Conservation (phyloP, 2,329 filamentous ascomycete species). For the Beauveria asiatica region DNA sequence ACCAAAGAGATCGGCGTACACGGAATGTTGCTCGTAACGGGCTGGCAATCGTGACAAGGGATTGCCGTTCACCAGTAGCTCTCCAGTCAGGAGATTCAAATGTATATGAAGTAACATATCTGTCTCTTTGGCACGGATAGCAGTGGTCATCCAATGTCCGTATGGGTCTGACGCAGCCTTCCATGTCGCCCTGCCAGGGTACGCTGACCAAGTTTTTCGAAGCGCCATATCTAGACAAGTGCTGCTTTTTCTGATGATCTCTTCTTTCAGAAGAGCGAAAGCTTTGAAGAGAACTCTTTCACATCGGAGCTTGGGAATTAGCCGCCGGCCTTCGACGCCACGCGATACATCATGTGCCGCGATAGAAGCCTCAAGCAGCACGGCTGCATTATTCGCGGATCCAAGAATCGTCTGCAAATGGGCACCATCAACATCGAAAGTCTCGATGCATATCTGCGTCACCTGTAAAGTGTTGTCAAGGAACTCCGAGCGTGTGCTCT, state of each 20-base stretch:
- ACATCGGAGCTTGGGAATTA: background rate
- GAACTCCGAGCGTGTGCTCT: background rate
- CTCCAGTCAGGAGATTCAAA: background rate
- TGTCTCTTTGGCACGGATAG: background rate
- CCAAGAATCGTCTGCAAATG: background rate
- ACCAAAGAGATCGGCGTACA: background rate
- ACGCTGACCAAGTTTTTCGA: background rate
- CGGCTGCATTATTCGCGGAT: background rate
- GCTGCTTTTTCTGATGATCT: background rate
- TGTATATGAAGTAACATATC: slow-evolving; percentile 10
- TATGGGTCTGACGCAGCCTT: background rate
- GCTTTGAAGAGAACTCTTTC: background rate
- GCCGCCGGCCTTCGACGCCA: background rate
- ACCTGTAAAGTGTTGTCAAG: background rate
- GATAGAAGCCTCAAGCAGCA: background rate
- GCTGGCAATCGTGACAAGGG: background rate
- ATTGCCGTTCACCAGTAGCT: slow-evolving; percentile 1
- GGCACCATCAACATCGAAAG: background rate
- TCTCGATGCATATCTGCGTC: background rate
- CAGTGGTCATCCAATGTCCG: background rate
- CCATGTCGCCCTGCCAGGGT: background rate
- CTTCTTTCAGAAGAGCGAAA: background rate
- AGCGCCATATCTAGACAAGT: background rate
- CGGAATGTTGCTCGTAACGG: background rate
- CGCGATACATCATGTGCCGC: background rate